A percentile compares a stretch with the other conserved stretches of the same genome.
These are phyloP conservation scores for Metarhizium brunneum DNA, from an alignment of 2,329 filamentous ascomycete species.

Conservation along the genomic window DNA sequence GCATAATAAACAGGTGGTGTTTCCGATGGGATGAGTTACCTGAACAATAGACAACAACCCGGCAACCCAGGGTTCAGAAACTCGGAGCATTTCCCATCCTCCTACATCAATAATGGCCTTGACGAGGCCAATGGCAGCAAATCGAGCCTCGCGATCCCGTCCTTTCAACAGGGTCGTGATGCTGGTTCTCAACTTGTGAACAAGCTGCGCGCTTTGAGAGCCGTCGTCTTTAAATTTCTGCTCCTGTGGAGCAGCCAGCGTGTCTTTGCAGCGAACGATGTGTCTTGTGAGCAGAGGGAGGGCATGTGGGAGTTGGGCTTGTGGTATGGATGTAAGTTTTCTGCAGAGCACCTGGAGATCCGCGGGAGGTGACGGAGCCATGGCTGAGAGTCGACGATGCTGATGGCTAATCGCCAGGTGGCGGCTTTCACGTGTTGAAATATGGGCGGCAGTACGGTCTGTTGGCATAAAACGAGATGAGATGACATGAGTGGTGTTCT, in stretches of 20 bases:
- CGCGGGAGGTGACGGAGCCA: conserved; percentile 25
- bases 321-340: conserved; percentile 61
- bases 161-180: conserved; percentile 72
- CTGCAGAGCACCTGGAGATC: conserved; percentile 58
- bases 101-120: conserved; percentile 77
- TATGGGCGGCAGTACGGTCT: background rate
- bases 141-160: conserved; percentile 63
- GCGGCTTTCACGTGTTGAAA: background rate
- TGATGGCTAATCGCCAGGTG: background rate
- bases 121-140: conserved; percentile 66
- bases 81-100: conserved; percentile 72
- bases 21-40: conserved; percentile 30
- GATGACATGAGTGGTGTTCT: background rate
- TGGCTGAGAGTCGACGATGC: background rate
- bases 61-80: conserved; percentile 65
- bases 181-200: conserved; percentile 75
- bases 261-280: conserved; percentile 44
- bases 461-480: background rate
- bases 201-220: conserved; percentile 57
- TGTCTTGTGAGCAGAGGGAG: conserved; percentile 59
- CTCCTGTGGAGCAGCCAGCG: conserved; percentile 56
- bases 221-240: conserved; percentile 50
- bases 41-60: conserved; percentile 67
- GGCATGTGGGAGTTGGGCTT: conserved; percentile 64
- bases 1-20: background rate